Conservation (phyloP, 2,329 filamentous ascomycete species). For the Fusarium nematophilum region DNA sequence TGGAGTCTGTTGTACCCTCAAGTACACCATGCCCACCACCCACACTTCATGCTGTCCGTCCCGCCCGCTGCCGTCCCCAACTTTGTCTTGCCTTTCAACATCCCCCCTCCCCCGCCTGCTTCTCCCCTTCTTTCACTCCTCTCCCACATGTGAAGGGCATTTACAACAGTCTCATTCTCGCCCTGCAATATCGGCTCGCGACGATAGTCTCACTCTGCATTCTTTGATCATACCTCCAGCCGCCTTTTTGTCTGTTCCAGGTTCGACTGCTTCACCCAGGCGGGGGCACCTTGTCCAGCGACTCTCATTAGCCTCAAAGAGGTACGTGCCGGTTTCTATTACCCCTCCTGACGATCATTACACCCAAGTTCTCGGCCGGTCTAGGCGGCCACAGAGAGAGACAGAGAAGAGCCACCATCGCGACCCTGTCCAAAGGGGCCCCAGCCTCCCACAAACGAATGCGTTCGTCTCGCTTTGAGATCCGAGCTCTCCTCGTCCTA, state of each 20-base stretch:
- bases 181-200: conserved; percentile 23
- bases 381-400: background rate
- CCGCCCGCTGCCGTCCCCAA: conserved; percentile 26
- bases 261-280: conserved; percentile 10
- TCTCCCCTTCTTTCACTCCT: conserved; percentile 6
- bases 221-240: background rate
- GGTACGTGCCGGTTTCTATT: conserved; percentile 2
- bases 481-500: conserved; percentile 7
- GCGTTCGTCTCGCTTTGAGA: conserved; percentile 28
- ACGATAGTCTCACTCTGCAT: conserved; percentile 5
- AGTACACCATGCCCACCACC: too few species aligned
- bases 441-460: conserved; percentile 5
- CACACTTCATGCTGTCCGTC: conserved; percentile 23
- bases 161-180: conserved; percentile 12
- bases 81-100: conserved; percentile 13
- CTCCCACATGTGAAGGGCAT: conserved; percentile 16
- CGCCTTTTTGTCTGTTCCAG: conserved; percentile 11
- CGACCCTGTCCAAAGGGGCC: background rate
- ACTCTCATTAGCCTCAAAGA: background rate
- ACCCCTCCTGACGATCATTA: conserved; percentile 36
- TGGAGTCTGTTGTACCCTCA: too few species aligned
- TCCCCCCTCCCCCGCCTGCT: conserved; percentile 19
- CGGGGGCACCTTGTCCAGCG: background rate
- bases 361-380: conserved; percentile 13
- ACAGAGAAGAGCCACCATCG: background rate